Conservation (phyloP, 75 land plant genomes). For the Cunninghamia lanceolata region DNA sequence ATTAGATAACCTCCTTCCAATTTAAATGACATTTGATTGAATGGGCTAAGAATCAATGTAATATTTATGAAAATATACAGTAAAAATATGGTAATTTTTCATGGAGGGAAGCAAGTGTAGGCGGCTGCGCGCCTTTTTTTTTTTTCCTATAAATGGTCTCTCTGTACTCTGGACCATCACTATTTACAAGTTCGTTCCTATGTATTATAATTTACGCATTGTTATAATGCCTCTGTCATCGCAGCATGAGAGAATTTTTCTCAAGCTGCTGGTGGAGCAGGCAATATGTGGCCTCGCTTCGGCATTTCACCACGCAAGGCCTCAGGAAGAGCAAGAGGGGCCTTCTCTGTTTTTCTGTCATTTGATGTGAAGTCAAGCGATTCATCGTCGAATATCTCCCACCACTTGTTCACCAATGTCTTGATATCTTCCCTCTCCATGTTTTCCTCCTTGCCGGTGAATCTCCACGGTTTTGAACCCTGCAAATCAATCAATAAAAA, state of each 20-base stretch:
- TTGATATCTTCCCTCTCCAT: constrained; percentile 67
- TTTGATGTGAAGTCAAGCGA: constrained; percentile 25
- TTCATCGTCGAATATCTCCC: constrained; percentile 46
- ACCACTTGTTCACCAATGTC: constrained; percentile 53
- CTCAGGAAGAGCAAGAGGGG: too few species aligned
- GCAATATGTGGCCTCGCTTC: background rate
- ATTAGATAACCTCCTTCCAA: too few species aligned
- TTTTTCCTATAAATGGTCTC: too few species aligned
- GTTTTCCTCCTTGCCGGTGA: constrained; percentile 55
- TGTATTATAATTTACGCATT: background rate
- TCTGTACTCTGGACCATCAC: too few species aligned
- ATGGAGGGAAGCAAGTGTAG: too few species aligned
- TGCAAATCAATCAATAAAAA: constrained; percentile 11
- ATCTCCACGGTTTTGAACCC: constrained; percentile 72
- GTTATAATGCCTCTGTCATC: background rate
- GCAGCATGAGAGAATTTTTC: background rate
- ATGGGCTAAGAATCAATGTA: too few species aligned
- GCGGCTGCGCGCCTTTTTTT: too few species aligned
- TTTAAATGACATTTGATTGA: too few species aligned
- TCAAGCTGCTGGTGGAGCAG: background rate
- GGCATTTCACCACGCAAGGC: background rate
- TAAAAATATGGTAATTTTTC: too few species aligned
- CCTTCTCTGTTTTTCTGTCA: background rate
- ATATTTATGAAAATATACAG: too few species aligned
- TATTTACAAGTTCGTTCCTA: too few species aligned